A percentile compares a stretch with the other conserved stretches of the same genome.
Conservation (phyloP, 805 yeast genomes). For the Starmerella lactis-condensi region DNA sequence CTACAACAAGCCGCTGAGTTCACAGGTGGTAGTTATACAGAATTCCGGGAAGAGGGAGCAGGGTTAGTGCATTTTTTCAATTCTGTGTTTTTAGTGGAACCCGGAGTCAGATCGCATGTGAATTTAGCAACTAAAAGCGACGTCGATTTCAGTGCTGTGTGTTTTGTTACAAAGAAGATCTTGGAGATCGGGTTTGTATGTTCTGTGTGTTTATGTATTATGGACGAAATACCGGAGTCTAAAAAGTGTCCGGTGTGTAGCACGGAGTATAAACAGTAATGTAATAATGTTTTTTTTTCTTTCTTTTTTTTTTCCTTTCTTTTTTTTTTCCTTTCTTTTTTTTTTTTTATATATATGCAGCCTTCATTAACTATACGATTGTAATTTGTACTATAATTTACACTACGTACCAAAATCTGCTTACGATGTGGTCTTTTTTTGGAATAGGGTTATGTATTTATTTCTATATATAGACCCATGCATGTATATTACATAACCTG, state of each 20-base stretch:
- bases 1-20: slow-evolving; percentile 93
- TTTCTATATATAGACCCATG: too few relatives aligned
- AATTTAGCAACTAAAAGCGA: slow-evolving; percentile 67
- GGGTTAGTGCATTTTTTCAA: slow-evolving; percentile 69
- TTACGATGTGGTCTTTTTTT: too few relatives aligned
- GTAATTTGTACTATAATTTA: too few relatives aligned
- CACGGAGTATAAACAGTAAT: slow-evolving; percentile 37
- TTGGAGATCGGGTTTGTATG: slow-evolving; percentile 92
- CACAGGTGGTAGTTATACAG: slow-evolving; percentile 73
- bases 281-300: not conserved
- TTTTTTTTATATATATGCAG: too few relatives aligned
- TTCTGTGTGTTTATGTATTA: slow-evolving; percentile 72
- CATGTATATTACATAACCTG: too few relatives aligned
- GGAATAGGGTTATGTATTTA: too few relatives aligned
- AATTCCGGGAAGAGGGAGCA: slow-evolving; percentile 31
- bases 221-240: slow-evolving; percentile 32
- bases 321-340: not conserved
- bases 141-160: slow-evolving; percentile 87
- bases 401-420: too few relatives aligned
- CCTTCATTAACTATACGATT: too few relatives aligned
- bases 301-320: not conserved
- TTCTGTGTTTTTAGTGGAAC: slow-evolving; percentile 75
- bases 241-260: slow-evolving; percentile 74
- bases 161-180: slow-evolving; percentile 74
- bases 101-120: slow-evolving; percentile 55